These are phyloP conservation scores for Acrocalymma vagum DNA, from an alignment of 2,329 filamentous ascomycete genomes.

Conservation along the genomic window DNA sequence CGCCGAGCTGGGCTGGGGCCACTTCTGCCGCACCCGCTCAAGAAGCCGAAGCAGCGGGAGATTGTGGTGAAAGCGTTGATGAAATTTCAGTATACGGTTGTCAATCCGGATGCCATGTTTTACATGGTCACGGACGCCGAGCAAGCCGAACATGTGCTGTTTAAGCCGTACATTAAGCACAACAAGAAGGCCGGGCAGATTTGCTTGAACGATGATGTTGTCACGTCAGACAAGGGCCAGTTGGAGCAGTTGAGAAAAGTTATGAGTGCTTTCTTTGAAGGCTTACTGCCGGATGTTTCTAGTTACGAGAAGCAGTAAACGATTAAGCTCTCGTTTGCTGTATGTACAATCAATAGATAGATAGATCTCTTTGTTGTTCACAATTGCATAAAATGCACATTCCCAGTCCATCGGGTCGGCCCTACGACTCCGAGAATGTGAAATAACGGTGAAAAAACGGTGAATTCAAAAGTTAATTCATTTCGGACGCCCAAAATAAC, in stretches of 20 bases:
- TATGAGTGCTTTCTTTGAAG: constrained; percentile 46
- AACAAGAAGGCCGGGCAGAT: constrained; percentile 49
- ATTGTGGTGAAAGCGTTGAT: constrained; percentile 49
- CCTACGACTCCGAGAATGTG: no score
- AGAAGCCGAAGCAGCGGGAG: constrained; percentile 42
- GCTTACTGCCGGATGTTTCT: constrained; percentile 32
- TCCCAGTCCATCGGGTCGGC: not conserved
- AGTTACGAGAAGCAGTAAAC: constrained; percentile 24
- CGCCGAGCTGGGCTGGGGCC: constrained; percentile 47
- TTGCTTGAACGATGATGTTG: constrained; percentile 56
- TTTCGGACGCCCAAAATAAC: no score
- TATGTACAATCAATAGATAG: not conserved
- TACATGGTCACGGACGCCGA: constrained; percentile 56
- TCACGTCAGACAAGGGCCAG: constrained; percentile 44
- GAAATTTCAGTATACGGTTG: constrained; percentile 53
- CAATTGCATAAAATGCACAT: not conserved
- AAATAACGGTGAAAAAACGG: no score
- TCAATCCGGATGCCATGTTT: constrained; percentile 53
- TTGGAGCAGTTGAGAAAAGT: constrained; percentile 46
- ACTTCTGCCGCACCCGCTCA: constrained; percentile 43
- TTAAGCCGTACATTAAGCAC: constrained; percentile 46
- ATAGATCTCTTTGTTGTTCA: not conserved
- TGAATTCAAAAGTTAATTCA: no score
- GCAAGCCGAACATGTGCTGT: constrained; percentile 48
- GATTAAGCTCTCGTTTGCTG: constrained; percentile 3